Conservation (phyloP, 2,329 filamentous ascomycete species). For the Pyrenochaeta sp. region DNA sequence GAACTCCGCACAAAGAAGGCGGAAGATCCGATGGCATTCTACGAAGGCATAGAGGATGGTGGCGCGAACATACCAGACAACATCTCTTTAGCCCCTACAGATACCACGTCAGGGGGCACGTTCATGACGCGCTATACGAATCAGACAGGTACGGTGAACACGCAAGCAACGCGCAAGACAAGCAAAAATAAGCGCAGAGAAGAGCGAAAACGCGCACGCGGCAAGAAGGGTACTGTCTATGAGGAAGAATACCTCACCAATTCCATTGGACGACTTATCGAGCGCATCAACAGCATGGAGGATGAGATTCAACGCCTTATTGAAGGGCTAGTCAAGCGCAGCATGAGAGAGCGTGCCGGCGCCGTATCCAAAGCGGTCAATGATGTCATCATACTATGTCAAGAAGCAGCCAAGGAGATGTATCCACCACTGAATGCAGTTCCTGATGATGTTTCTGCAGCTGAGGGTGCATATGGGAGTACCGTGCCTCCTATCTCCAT, state of each 20-base stretch:
- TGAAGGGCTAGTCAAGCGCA: conserved; percentile 77
- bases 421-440: conserved; percentile 21
- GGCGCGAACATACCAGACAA: conserved; percentile 83
- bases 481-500: neutral
- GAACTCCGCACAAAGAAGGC: conserved; percentile 84
- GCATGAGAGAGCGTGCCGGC: conserved; percentile 86
- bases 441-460: neutral
- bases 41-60: conserved; percentile 68
- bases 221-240: conserved; percentile 96
- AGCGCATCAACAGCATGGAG: conserved; percentile 77
- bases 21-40: conserved; percentile 87
- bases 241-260: conserved; percentile 97
- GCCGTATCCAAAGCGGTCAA: conserved; percentile 77
- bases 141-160: conserved; percentile 75
- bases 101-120: conserved; percentile 78
- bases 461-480: conserved; percentile 21
- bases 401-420: conserved; percentile 68
- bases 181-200: conserved; percentile 88
- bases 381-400: conserved; percentile 77
- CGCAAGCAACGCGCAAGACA: conserved; percentile 78
- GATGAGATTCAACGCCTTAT: conserved; percentile 79
- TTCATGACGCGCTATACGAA: conserved; percentile 94
- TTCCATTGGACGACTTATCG: conserved; percentile 81
- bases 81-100: conserved; percentile 86
- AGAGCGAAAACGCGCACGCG: conserved; percentile 92